Evolutionary conservation across 805 yeast species (phyloP), one percentile per base, ranked within the genome.

Genomic region (Komagataella mondaviorum): DNA sequence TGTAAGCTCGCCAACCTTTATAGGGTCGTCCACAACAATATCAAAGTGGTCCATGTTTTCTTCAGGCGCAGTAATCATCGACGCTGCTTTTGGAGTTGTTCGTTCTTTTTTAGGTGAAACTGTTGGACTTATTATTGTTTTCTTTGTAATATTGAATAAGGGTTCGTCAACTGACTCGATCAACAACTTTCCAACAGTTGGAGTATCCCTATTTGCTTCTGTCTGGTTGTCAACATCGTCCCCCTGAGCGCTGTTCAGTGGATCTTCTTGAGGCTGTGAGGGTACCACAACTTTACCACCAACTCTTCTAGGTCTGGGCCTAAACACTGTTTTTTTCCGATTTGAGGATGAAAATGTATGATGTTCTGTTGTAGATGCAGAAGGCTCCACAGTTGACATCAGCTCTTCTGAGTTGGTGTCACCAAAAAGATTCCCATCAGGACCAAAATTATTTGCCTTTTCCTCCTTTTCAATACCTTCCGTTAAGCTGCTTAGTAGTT

Each of bases 1-100:
- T 0, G 98, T 81, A 47, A 90, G 67, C 56, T 93, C 99, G 3
- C 96, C 96, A 4, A 93, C 90, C 63, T 87, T 88, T 57, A 81
- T 75, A 0, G 98, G 98, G 63, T 90, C 96, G 2, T 91, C 91
- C 10, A 90, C 96, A 1, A 80, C 66, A 44, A 90, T 83, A 3
- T 77, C 80, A 54, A 86, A 74, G 50, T 5, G 60, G 58, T 12
- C 50, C 57, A 16, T 14, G 54, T 23, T 39, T 23, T 43, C 36
- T 12, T 44, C 36, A 23, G 39, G 6, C 22, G 53, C 30, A 16
- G 51, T 16, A 18, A 54, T 30, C n/a, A 46, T 30, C 6, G 56
- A 12, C n/a, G 53, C 46, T 1, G 49, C 46, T 16, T 52, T 44
- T 47, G 30, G 46, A 2, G 54, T 52, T 23, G 47, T 46, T 48